These are phyloP conservation scores for Dactylellina leptospora DNA, from an alignment of 2,329 filamentous ascomycete species.

Conservation along the genomic window DNA sequence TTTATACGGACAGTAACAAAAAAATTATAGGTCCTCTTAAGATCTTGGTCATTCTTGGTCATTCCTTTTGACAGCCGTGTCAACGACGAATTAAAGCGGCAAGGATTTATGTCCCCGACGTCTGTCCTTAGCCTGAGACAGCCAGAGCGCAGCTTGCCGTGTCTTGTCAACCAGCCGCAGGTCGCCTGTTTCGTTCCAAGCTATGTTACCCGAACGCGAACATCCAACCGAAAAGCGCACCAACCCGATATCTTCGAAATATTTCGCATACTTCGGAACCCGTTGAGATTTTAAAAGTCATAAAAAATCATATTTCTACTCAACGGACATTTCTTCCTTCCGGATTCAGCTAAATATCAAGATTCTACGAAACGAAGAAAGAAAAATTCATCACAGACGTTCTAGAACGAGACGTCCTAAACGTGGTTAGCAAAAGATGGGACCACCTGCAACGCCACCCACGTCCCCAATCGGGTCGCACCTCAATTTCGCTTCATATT, in stretches of 20 bases:
- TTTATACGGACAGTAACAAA: too few relatives aligned
- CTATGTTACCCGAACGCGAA: background rate
- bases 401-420: too few relatives aligned
- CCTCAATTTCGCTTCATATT: slow-evolving; percentile 3
- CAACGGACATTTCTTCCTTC: too few relatives aligned
- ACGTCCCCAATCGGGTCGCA: background rate
- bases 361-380: too few relatives aligned
- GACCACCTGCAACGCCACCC: background rate
- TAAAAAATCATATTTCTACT: too few relatives aligned
- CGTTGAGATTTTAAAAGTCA: too few relatives aligned
- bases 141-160: background rate
- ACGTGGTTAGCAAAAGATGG: background rate
- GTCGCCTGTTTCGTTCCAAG: background rate
- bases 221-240: background rate
- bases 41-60: too few relatives aligned
- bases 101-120: background rate
- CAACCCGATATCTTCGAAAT: too few relatives aligned
- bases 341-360: too few relatives aligned
- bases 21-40: too few relatives aligned
- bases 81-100: background rate
- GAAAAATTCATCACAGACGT: too few relatives aligned
- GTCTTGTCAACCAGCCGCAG: background rate
- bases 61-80: background rate
- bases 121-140: background rate
- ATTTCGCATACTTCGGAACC: too few relatives aligned